Base-by-base conservation (phyloP, 768 basidiomycete genomes). In the Rhodotorula graminis region DNA sequence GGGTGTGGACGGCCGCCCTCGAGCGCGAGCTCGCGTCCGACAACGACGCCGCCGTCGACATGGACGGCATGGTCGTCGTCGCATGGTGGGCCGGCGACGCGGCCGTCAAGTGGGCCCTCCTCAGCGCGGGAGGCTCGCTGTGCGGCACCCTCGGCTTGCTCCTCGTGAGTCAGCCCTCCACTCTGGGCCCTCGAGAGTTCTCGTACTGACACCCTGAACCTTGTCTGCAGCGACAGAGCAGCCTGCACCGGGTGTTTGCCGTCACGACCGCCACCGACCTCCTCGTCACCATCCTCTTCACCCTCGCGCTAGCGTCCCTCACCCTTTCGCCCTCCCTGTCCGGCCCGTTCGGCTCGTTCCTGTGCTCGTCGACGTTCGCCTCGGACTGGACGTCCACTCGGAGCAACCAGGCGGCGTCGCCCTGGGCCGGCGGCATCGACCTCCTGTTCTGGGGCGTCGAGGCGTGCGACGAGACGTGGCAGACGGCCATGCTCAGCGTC, bases 401-500 rank as follows among this genome's bases (percentile, higher is more conserved):
- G 58, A 59, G 25, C 52, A 61, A 29, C 63, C 47, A n/a, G 16
- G 46, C 27, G 15, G 27, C 23, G 27, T n/a, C 42, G 40, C 7
- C 60, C 11, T 53, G 59, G 40, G 15, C 50, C 16, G 53, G 46
- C 31, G 68, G 65, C n/a, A 50, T 66, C 65, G 66, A 64, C 16
- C 19, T 74, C 15, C 5, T 67, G 42, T 37, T 56, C 15, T 74
- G 69, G 73, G 70, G 69, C 5, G 56, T 75, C 70, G 74, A 75
- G 40, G 56, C 67, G 50, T 75, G 74, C 69, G 74, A 75, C 14
- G 74, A 75, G 19, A n/a, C 18, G 25, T 75, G 70, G 70, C 55
- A 52, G 12, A 9, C 19, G 27, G 67, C 64, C 9, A 55, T 71
- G 55, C 2, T 65, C 31, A 23, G 61, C 64, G 67, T 69, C 49